Evolutionary conservation across 2,329 filamentous ascomycete species (phyloP), one percentile per base, ranked within the genome.

Genomic region (Botrytis sinoallii): DNA sequence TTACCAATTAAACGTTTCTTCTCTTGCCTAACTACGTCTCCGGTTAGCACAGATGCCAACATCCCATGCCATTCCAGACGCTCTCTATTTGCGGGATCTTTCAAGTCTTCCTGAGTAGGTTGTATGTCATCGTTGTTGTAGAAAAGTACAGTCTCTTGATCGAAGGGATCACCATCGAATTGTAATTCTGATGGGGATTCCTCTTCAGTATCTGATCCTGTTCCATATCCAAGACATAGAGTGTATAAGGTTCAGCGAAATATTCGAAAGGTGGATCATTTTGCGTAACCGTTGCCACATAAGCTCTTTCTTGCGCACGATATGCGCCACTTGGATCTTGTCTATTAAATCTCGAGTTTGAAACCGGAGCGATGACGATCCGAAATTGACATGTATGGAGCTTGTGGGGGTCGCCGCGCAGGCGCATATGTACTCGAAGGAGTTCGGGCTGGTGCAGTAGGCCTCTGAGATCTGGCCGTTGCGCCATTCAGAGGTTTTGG

Each of bases 41-140:
- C 96, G 1, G 95, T 98, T 77, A 99, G 85, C 6, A 99, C 96
- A 22, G 95, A 97, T 74, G 95, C 93, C 73, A 99, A 85, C 96
- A 99, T 99, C 4, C 94, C 94, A 83, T 99, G 95, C 96, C 96
- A 99, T 83, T 99, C 96, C 38, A 99, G 86, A 63, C 95, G 88
- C 83, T 98, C 96, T 75, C 95, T 88, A 80, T 95, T 98, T 76
- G 91, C 90, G 1, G 94, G 93, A 78, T 98, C 93, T 82, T 93
- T 92, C 70, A 98, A 83, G 82, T 99, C 96, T 79, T 98, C 96
- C 38, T 93, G 87, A 5, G 93, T 96, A 0, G 95, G 95, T 79
- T 96, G 93, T 77, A 94, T 89, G 77, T 96, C 92, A 79, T 98
- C 94, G 79, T 95, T 94, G 74, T 93, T 93, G 80, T 97, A 95